A percentile compares a stretch with the other conserved stretches of the same genome.
phyloP scores from a whole-genome alignment of 495 filamentous ascomycete species.

The Haplographium delicatum region DNA sequence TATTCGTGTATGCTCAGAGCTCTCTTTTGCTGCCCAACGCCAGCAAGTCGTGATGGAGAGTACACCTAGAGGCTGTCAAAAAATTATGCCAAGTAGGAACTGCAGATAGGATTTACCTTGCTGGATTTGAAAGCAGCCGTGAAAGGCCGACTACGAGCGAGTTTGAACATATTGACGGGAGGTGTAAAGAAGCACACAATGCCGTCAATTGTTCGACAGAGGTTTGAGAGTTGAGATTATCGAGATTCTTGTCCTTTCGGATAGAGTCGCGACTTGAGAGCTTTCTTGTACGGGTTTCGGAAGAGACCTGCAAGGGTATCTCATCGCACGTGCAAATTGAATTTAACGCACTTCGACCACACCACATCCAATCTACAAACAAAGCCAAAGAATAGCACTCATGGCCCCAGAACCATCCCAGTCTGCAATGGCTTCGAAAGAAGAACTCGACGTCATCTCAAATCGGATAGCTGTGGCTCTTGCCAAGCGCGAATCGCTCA shows the following conservation, averaged over 20 bases:
- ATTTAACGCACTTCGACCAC: neutral
- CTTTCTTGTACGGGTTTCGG: slow-evolving; percentile 10
- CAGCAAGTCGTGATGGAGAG: slow-evolving; percentile 22
- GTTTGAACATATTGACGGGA: slow-evolving; percentile 61
- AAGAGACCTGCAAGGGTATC: neutral
- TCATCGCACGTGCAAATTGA: slow-evolving; percentile 9
- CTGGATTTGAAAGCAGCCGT: slow-evolving; percentile 59
- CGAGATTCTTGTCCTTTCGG: slow-evolving; percentile 10
- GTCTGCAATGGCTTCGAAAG: slow-evolving; percentile 5
- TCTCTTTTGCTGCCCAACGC: slow-evolving; percentile 59
- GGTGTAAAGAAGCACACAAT: slow-evolving; percentile 9
- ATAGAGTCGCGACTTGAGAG: slow-evolving; percentile 9
- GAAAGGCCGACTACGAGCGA: slow-evolving; percentile 59
- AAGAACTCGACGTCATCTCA: slow-evolving; percentile 35
- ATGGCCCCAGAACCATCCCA: slow-evolving; percentile 22
- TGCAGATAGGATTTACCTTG: slow-evolving; percentile 40
- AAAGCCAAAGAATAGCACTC: neutral
- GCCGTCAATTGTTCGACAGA: slow-evolving; percentile 17
- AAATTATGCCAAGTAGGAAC: slow-evolving; percentile 14
- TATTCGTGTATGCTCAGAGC: slow-evolving; percentile 96
- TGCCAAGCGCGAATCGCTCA: slow-evolving; percentile 36
- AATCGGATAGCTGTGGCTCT: slow-evolving; percentile 40
- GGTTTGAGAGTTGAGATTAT: slow-evolving; percentile 9
- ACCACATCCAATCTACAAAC: neutral
- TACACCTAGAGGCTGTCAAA: slow-evolving; percentile 21